Evolutionary conservation across 2,329 filamentous ascomycete genomes (phyloP).

Genomic region (Claviceps paspali): DNA sequence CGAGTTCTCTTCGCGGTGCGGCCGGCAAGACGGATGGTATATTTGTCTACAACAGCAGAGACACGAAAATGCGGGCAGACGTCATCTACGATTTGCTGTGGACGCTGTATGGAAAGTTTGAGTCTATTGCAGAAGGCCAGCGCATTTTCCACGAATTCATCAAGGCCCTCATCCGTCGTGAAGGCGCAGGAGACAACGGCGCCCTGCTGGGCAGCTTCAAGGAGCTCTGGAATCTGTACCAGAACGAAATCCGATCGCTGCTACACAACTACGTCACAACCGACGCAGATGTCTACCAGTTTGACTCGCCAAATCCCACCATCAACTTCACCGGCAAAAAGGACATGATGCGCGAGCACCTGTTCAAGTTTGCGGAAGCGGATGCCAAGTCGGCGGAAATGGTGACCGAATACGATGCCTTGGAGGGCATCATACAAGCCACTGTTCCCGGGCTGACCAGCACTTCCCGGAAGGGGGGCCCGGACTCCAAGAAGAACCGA

Average conservation of each 20-base stretch:
- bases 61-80: slow-evolving; percentile 64
- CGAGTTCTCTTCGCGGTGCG: slow-evolving; percentile 55
- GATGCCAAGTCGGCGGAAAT: slow-evolving; percentile 69
- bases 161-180: slow-evolving; percentile 68
- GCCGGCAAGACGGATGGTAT: slow-evolving; percentile 38
- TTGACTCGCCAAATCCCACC: slow-evolving; percentile 38
- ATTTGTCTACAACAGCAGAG: slow-evolving; percentile 49
- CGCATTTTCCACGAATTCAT: slow-evolving; percentile 88
- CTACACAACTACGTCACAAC: slow-evolving; percentile 94
- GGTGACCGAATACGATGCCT: slow-evolving; percentile 69
- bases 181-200: slow-evolving; percentile 49
- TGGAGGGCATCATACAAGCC: slow-evolving; percentile 77
- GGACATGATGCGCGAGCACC: slow-evolving; percentile 39
- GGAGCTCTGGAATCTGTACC: slow-evolving; percentile 93
- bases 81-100: slow-evolving; percentile 85
- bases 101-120: slow-evolving; percentile 91
- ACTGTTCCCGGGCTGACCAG: slow-evolving; percentile 88
- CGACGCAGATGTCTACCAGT: slow-evolving; percentile 60
- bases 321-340: slow-evolving; percentile 29
- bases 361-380: slow-evolving; percentile 78
- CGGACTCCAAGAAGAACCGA: slow-evolving; percentile 27
- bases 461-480: slow-evolving; percentile 39
- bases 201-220: slow-evolving; percentile 77
- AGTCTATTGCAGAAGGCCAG: slow-evolving; percentile 91
- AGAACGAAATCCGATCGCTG: slow-evolving; percentile 90